Conservation (phyloP, 1,284 basidiomycete species). For the Irpex sp. region DNA sequence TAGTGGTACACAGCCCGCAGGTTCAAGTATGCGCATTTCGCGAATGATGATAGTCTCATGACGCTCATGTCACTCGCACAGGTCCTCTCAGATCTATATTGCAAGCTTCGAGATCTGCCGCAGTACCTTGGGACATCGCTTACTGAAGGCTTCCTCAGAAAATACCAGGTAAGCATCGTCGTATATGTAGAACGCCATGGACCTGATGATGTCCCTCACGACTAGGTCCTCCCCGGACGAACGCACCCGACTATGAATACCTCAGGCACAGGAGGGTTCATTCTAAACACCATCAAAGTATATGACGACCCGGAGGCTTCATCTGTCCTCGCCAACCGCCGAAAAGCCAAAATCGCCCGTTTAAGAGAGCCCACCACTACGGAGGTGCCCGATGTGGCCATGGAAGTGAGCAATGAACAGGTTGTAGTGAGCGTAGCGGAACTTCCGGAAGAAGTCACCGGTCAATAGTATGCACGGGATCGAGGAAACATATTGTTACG, state of each 20-base stretch:
- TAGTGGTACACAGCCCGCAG: slow-evolving; percentile 86
- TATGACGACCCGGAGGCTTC: slow-evolving; percentile 67
- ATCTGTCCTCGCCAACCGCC: slow-evolving; percentile 40
- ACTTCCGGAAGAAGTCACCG: not conserved
- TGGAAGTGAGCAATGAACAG: not conserved
- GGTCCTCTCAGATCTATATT: slow-evolving; percentile 77
- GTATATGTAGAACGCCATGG: not conserved
- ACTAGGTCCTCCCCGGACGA: slow-evolving; percentile 82
- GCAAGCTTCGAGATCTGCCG: slow-evolving; percentile 62
- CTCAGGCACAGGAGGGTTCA: slow-evolving; percentile 85
- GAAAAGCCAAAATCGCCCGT: slow-evolving; percentile 23
- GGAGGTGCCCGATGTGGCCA: not conserved
- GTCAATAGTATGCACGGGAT: not conserved
- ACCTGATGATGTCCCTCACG: not conserved
- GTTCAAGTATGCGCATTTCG: slow-evolving; percentile 51
- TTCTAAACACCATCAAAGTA: slow-evolving; percentile 86
- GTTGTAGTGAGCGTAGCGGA: not conserved
- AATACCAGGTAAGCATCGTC: slow-evolving; percentile 66
- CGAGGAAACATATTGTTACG: not conserved
- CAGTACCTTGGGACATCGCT: slow-evolving; percentile 78
- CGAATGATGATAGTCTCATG: not conserved
- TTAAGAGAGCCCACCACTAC: slow-evolving; percentile 1
- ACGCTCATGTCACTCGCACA: slow-evolving; percentile 19
- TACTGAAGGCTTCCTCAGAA: slow-evolving; percentile 86
- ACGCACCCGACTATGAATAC: slow-evolving; percentile 96